Percentiles rank a stretch among this genome's conserved stretches.
These are phyloP conservation scores for Xylaria hypoxylon DNA, from an alignment of 2,329 filamentous ascomycete genomes.

Conservation along the genomic window DNA sequence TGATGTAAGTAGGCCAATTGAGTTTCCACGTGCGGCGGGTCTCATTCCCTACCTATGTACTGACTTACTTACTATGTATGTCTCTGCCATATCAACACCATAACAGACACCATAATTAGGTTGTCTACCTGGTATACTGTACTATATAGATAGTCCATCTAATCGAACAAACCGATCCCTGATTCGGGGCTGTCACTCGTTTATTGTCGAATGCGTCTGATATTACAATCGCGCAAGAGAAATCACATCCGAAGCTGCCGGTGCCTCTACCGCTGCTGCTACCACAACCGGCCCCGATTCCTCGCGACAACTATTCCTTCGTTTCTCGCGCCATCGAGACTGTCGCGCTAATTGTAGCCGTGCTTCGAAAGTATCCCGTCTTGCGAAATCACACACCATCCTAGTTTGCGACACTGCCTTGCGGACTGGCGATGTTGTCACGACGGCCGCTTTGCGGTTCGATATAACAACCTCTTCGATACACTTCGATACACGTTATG, in stretches of 20 bases:
- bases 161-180: background rate
- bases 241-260: slow-evolving; percentile 25
- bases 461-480: slow-evolving; percentile 33
- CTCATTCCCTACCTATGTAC: too few relatives aligned
- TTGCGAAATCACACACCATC: background rate
- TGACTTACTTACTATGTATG: too few relatives aligned
- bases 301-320: slow-evolving; percentile 4
- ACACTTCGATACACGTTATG: slow-evolving; percentile 44
- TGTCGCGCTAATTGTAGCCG: too few relatives aligned
- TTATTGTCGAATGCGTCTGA: slow-evolving; percentile 6
- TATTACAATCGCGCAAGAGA: slow-evolving; percentile 1
- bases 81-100: background rate
- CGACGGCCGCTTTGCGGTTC: slow-evolving; percentile 29
- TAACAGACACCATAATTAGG: too few relatives aligned
- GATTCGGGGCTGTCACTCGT: slow-evolving; percentile 27
- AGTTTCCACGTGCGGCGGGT: background rate
- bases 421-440: slow-evolving; percentile 32
- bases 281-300: background rate
- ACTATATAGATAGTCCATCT: too few relatives aligned
- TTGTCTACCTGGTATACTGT: slow-evolving; percentile 3
- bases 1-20: background rate
- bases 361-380: background rate
- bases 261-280: too few relatives aligned
- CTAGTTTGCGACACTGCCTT: background rate
- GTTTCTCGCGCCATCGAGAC: background rate